Evolutionary conservation across 2,329 filamentous ascomycete genomes (phyloP).

Genomic region (Colletotrichum lindemuthianum): DNA sequence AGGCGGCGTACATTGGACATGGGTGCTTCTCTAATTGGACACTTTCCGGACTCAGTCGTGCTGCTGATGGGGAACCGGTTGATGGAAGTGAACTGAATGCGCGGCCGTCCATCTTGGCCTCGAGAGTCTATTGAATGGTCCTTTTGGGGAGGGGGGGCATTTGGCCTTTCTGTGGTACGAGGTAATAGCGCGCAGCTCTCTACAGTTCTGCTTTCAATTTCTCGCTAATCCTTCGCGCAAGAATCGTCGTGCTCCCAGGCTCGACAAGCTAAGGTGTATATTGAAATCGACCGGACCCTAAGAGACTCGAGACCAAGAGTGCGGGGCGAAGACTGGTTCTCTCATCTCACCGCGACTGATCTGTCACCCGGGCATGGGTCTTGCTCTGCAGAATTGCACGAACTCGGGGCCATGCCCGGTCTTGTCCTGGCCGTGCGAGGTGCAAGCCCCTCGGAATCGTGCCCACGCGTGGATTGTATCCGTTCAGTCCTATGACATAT

Average conservation of each 20-base stretch:
- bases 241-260: slow-evolving; percentile 7
- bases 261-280: slow-evolving; percentile 3
- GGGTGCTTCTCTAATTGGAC: slow-evolving; percentile 17
- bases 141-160: neutral
- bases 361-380: slow-evolving; percentile 23
- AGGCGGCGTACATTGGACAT: slow-evolving; percentile 19
- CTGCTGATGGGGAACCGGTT: slow-evolving; percentile 23
- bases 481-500: slow-evolving; percentile 28
- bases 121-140: slow-evolving; percentile 10
- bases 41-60: slow-evolving; percentile 15
- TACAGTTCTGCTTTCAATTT: neutral
- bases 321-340: slow-evolving; percentile 19
- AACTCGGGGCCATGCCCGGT: slow-evolving; percentile 11
- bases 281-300: slow-evolving; percentile 4
- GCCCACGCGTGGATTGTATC: slow-evolving; percentile 17
- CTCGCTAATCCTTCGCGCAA: slow-evolving; percentile 33
- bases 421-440: slow-evolving; percentile 26
- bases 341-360: slow-evolving; percentile 35
- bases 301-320: neutral
- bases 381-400: slow-evolving; percentile 6
- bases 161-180: neutral
- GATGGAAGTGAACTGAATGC: slow-evolving; percentile 6
- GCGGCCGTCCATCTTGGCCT: slow-evolving; percentile 22
- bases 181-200: neutral
- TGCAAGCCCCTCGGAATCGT: slow-evolving; percentile 23